Evolutionary conservation across 1,284 basidiomycete genomes (phyloP), one percentile per base, ranked within the genome.

Genomic region (Peniophora sp.): DNA sequence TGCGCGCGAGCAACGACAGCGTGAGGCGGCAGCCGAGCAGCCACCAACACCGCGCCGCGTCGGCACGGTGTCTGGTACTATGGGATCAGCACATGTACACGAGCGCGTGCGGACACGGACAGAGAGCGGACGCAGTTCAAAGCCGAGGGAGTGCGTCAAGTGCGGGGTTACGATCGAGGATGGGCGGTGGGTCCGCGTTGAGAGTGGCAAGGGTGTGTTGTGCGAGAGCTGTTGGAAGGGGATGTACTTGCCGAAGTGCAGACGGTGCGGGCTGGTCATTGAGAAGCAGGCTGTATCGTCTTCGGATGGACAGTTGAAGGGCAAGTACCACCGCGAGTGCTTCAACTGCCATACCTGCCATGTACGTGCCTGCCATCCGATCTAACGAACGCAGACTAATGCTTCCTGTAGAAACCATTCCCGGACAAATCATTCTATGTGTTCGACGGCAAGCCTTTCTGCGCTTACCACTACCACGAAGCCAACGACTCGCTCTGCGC

Each of bases 191-290:
- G 80, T 91, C 54, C 72, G 74, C 57, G 78, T 88, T 62, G 90
- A 93, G 58, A 80, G 76, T 20, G 88, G 85, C 48, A 81, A 74
- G 14, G 78, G 86, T 23, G 71, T 80, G 34, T 68, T 95, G 55
- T 95, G 92, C 65, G 92, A 92, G 62, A 69, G 68, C 57, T 93
- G 92, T 65, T 95, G 92, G 92, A 94, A 94, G 74, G 84, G 88
- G 61, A 87, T 94, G 83, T 95, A 95, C 71, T 67, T 95, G 57
- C 92, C 92, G 51, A 92, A 90, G 88, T 94, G 92, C 63, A 87
- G 92, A 35, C 76, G 89, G 48, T 94, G 92, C 67, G 80, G 79
- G 59, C 62, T 83, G 27, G 81, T 88, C 0, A 95, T 95, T 48
- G 92, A 95, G 71, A 92, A 84, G 57, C 85, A 87, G 57, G 92